phyloP scores from a whole-genome alignment of 1,284 basidiomycete species.

The Pseudozyma hubeiensis region DNA sequence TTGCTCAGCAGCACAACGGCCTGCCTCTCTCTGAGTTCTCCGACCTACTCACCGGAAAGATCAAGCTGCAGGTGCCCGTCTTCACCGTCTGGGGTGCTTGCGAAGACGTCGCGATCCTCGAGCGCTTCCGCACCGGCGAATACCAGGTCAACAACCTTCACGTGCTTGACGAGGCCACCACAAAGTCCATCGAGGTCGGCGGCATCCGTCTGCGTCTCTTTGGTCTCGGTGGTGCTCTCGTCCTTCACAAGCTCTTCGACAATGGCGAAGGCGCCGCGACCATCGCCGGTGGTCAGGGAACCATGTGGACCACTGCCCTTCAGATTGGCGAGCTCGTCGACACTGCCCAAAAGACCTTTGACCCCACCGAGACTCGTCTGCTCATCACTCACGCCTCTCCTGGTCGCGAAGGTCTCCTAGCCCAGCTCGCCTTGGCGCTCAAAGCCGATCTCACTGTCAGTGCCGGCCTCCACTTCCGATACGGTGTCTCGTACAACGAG shows the following conservation, averaged over 20 bases:
- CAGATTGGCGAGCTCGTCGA: slow-evolving; percentile 98
- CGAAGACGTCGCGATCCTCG: slow-evolving; percentile 91
- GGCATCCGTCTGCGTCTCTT: slow-evolving; percentile 92
- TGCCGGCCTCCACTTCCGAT: slow-evolving; percentile 96
- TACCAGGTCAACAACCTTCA: slow-evolving; percentile 82
- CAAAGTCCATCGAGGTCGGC: slow-evolving; percentile 87
- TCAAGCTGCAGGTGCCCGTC: slow-evolving; percentile 76
- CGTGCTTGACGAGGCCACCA: slow-evolving; percentile 93
- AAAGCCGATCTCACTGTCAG: slow-evolving; percentile 95
- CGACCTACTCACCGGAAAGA: slow-evolving; percentile 80
- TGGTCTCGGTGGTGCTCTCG: slow-evolving; percentile 93
- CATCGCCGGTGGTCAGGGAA: slow-evolving; percentile 96
- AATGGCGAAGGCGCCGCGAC: slow-evolving; percentile 93
- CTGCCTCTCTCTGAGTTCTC: slow-evolving; percentile 87
- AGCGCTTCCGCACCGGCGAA: slow-evolving; percentile 86
- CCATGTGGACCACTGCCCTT: slow-evolving; percentile 98
- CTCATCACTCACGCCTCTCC: slow-evolving; percentile 92
- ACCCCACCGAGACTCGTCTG: slow-evolving; percentile 90
- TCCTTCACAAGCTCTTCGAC: slow-evolving; percentile 97
- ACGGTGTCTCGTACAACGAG: slow-evolving; percentile 95
- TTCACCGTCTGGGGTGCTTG: slow-evolving; percentile 98
- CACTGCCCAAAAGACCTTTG: slow-evolving; percentile 89
- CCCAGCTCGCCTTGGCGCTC: slow-evolving; percentile 87
- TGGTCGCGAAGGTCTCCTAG: slow-evolving; percentile 90
- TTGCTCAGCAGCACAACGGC: slow-evolving; percentile 68